phyloP scores from a whole-genome alignment of 148 eudicot species.

The Limonium bicolor region DNA sequence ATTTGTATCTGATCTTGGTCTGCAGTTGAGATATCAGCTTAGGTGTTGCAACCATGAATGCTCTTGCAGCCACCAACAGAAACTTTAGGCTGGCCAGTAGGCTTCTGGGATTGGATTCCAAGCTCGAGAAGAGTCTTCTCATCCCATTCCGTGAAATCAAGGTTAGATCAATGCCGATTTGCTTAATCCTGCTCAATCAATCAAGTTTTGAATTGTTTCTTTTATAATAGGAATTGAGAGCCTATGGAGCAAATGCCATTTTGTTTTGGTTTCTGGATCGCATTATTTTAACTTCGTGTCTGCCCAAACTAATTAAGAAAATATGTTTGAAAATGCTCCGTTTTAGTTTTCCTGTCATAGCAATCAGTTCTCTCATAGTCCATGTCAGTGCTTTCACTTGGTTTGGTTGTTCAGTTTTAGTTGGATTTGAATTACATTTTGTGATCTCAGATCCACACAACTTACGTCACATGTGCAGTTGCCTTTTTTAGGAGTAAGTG shows the following conservation, averaged over 20 bases:
- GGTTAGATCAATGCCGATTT: slow-evolving; percentile 23
- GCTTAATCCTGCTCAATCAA: not conserved
- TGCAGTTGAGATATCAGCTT: slow-evolving; percentile 4
- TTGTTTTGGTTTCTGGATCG: not conserved
- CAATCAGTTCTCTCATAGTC: no score
- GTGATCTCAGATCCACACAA: not conserved
- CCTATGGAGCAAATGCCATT: not conserved
- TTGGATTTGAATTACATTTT: not conserved
- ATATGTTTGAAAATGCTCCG: no score
- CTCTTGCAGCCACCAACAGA: slow-evolving; percentile 93
- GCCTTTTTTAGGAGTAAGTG: not conserved
- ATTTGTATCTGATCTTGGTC: not conserved
- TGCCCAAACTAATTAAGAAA: not conserved
- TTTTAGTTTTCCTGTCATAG: no score
- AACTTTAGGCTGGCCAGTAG: slow-evolving; percentile 79
- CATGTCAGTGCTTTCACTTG: not conserved
- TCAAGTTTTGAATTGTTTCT: not conserved
- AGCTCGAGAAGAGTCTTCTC: slow-evolving; percentile 83
- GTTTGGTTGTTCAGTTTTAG: not conserved
- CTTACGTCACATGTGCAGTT: not conserved
- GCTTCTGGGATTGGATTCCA: slow-evolving; percentile 74
- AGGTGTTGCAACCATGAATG: slow-evolving; percentile 48
- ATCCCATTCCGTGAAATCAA: slow-evolving; percentile 97
- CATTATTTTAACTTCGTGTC: no score
- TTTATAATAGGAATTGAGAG: not conserved